Evolutionary conservation across 2,329 filamentous ascomycete genomes (phyloP).

Genomic region (Tolypocladium paradoxum): DNA sequence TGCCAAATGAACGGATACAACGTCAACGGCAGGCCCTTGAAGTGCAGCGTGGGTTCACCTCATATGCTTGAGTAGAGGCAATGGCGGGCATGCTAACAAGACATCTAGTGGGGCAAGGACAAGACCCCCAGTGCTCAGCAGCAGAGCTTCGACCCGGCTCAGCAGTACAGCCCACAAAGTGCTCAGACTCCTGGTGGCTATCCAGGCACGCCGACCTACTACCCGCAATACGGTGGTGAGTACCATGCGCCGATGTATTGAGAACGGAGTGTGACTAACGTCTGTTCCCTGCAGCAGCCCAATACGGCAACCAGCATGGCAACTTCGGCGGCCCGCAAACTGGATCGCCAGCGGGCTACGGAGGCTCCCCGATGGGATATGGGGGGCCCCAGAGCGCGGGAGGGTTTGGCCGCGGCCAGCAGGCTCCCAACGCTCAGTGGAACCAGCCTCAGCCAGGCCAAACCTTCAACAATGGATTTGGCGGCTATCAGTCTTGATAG

Average conservation of each 20-base stretch:
- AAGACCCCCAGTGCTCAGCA: slow-evolving; percentile 67
- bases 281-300: slow-evolving; percentile 21
- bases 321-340: slow-evolving; percentile 53
- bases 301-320: slow-evolving; percentile 56
- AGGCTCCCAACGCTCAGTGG: slow-evolving; percentile 46
- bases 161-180: slow-evolving; percentile 61
- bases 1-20: slow-evolving; percentile 97
- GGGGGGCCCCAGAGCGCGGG: slow-evolving; percentile 65
- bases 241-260: slow-evolving; percentile 11
- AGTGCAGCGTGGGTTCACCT: slow-evolving; percentile 79
- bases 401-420: slow-evolving; percentile 71
- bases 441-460: slow-evolving; percentile 39
- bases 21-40: slow-evolving; percentile 89
- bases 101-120: slow-evolving; percentile 88
- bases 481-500: slow-evolving; percentile 49
- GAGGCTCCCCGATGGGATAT: slow-evolving; percentile 60
- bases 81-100: slow-evolving; percentile 16
- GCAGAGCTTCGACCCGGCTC: slow-evolving; percentile 63
- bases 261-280: slow-evolving; percentile 15
- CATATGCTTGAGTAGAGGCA: neutral
- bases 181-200: slow-evolving; percentile 60
- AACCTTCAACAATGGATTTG: slow-evolving; percentile 50
- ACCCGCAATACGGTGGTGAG: slow-evolving; percentile 85
- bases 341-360: slow-evolving; percentile 52
- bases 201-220: slow-evolving; percentile 74